Evolutionary conservation across 2,329 filamentous ascomycete species (phyloP), one percentile per base, ranked within the genome.

Genomic region (Chaetomium sp.): DNA sequence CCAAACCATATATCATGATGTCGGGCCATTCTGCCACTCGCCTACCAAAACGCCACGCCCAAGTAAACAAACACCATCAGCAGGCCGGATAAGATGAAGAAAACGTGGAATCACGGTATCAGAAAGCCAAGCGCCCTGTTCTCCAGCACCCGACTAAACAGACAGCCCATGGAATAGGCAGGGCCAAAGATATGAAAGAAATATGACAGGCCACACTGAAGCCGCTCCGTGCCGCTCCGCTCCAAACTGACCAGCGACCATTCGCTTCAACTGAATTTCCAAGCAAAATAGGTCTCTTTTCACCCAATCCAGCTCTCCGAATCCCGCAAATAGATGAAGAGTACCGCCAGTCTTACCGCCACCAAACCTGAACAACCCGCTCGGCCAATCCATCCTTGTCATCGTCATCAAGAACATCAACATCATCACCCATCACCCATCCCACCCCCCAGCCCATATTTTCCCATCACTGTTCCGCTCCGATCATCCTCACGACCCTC

Each of bases 341-440:
- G 6, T 47, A 16, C 42, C 42, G 21, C 42, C 42, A 16, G 35
- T 13, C 16, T 2, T 10, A 53, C 47, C 23, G 16, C 13, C 47
- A 16, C 21, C 47, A 50, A 50, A 12, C 47, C 47, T 10, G 10
- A 13, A 47, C 35, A 21, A 21, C 19, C 38, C 38, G 38, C 38
- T 42, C 16, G 27, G 6, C 27, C 27, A 6, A 54, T 29, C 38
- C 54, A 42, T n/a, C 23, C 3, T 54, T 50, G 23, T 58, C 45
- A 51, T 57, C n/a, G 19, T 50, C 35, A 16, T 57, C 38, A 31
- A 29, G 6, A 42, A 29, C 53, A 27, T 49, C 45, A 29, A n/a
- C 50, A 31, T 55, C 50, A 31, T 50, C 57, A 16, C 55, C 23
- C 38, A n/a, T n/a, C 38, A 16, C 38, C 38, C 38, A 42, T 42